phyloP scores from a whole-genome alignment of 768 basidiomycete genomes.

The Agaricus subrufescens region DNA sequence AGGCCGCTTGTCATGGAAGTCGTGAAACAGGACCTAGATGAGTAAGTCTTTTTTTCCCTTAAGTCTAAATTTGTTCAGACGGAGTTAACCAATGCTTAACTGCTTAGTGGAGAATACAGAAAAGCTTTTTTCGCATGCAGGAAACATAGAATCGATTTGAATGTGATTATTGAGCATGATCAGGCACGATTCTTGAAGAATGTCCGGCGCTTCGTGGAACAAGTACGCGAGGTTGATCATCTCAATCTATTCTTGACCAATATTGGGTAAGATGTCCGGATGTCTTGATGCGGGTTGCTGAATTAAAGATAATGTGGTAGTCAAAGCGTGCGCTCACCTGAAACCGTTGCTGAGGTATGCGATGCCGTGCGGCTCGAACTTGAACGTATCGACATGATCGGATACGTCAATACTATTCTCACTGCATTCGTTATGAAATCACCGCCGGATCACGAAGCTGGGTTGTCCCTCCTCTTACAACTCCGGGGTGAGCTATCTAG shows the following conservation, averaged over 20 bases:
- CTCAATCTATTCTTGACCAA: constrained; percentile 89
- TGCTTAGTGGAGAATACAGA: constrained; percentile 63
- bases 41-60: constrained; percentile 39
- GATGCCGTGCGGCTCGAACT: constrained; percentile 71
- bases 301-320: constrained; percentile 27
- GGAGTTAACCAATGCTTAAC: not conserved
- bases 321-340: constrained; percentile 52
- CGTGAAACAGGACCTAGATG: constrained; percentile 69
- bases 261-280: constrained; percentile 55
- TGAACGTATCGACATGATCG: constrained; percentile 64
- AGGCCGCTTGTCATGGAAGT: constrained; percentile 86
- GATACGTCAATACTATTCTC: constrained; percentile 86
- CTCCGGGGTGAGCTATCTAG: constrained; percentile 58
- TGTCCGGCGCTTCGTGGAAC: constrained; percentile 69
- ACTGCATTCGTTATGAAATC: constrained; percentile 91
- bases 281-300: not conserved
- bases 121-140: constrained; percentile 90
- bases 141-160: constrained; percentile 90
- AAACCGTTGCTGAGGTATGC: constrained; percentile 65
- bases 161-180: constrained; percentile 81
- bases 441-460: constrained; percentile 89
- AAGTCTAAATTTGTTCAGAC: not conserved
- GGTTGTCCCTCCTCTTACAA: constrained; percentile 65
- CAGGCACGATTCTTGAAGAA: constrained; percentile 58
- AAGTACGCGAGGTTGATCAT: constrained; percentile 86